Evolutionary conservation across 1,139 yeast genomes (phyloP).

Genomic region (Lodderomyces parapsilosis): DNA sequence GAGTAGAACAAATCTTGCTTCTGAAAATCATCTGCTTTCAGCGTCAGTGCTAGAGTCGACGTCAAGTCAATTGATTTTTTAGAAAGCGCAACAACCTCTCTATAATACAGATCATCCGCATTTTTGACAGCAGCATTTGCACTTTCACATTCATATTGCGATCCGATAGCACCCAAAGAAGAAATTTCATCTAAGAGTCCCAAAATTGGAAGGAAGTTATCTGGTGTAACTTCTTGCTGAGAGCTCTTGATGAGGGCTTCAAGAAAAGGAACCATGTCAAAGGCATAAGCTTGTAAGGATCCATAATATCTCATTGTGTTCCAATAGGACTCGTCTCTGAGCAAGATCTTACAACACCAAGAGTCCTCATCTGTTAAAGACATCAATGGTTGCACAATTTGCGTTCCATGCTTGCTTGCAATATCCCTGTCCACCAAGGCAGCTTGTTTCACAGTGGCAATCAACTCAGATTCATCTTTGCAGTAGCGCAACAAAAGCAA

Average conservation of each 20-base stretch:
- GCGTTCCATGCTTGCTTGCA: conserved; percentile 47
- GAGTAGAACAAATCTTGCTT: conserved; percentile 51
- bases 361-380: conserved; percentile 50
- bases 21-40: conserved; percentile 24
- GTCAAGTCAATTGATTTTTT: conserved; percentile 64
- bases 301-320: conserved; percentile 57
- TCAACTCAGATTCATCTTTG: conserved; percentile 18
- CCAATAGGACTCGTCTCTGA: conserved; percentile 62
- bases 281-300: conserved; percentile 52
- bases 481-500: conserved; percentile 39
- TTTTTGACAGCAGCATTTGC: conserved; percentile 26
- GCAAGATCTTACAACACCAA: conserved; percentile 40
- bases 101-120: conserved; percentile 36
- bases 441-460: conserved; percentile 25
- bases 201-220: conserved; percentile 61
- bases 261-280: conserved; percentile 49
- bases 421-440: conserved; percentile 36
- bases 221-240: conserved; percentile 37
- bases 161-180: conserved; percentile 78
- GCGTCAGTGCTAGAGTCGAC: conserved; percentile 39
- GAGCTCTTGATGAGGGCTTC: conserved; percentile 41
- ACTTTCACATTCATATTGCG: conserved; percentile 69
- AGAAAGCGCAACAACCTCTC: conserved; percentile 56
- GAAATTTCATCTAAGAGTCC: conserved; percentile 80
- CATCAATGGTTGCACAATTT: conserved; percentile 53